A percentile compares a stretch with the other conserved stretches of the same genome.
These are phyloP conservation scores for Xylaria sp. DNA, from an alignment of 2,329 filamentous ascomycete genomes.

Conservation along the genomic window DNA sequence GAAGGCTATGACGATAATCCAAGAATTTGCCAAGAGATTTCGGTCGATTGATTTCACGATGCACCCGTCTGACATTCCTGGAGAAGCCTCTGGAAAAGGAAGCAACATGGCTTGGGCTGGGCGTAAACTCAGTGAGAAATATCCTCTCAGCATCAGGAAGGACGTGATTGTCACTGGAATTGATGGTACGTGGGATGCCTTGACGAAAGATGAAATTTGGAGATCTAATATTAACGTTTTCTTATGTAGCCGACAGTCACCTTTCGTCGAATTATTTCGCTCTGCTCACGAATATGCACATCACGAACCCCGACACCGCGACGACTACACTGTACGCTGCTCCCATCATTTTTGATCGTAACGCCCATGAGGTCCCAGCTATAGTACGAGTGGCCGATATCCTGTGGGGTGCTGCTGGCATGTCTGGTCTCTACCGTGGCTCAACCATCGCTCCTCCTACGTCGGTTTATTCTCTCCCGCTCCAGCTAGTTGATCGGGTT, in stretches of 20 bases:
- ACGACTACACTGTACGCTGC: slow-evolving; percentile 69
- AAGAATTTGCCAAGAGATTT: slow-evolving; percentile 68
- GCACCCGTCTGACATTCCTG: slow-evolving; percentile 68
- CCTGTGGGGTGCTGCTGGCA: slow-evolving; percentile 72
- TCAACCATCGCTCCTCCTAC: slow-evolving; percentile 72
- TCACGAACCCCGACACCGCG: slow-evolving; percentile 63
- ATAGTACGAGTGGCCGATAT: slow-evolving; percentile 75
- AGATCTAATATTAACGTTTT: slow-evolving; percentile 24
- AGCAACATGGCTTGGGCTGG: slow-evolving; percentile 77
- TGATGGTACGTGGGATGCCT: slow-evolving; percentile 61
- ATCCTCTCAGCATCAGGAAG: slow-evolving; percentile 57
- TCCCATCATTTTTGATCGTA: slow-evolving; percentile 76
- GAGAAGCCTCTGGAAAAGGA: slow-evolving; percentile 74
- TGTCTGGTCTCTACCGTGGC: slow-evolving; percentile 69
- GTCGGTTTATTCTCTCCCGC: slow-evolving; percentile 73
- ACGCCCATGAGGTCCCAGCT: slow-evolving; percentile 69
- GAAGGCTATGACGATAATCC: slow-evolving; percentile 67
- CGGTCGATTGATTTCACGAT: slow-evolving; percentile 70
- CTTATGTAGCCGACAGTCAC: slow-evolving; percentile 68
- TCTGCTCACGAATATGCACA: slow-evolving; percentile 67
- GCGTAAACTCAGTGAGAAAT: slow-evolving; percentile 67
- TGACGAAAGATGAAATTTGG: neutral
- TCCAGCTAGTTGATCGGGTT: slow-evolving; percentile 69
- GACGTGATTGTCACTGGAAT: slow-evolving; percentile 74
- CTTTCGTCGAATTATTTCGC: slow-evolving; percentile 71